Evolutionary conservation across 2,329 filamentous ascomycete species (phyloP).

Genomic region (Rachicladosporium sp.): DNA sequence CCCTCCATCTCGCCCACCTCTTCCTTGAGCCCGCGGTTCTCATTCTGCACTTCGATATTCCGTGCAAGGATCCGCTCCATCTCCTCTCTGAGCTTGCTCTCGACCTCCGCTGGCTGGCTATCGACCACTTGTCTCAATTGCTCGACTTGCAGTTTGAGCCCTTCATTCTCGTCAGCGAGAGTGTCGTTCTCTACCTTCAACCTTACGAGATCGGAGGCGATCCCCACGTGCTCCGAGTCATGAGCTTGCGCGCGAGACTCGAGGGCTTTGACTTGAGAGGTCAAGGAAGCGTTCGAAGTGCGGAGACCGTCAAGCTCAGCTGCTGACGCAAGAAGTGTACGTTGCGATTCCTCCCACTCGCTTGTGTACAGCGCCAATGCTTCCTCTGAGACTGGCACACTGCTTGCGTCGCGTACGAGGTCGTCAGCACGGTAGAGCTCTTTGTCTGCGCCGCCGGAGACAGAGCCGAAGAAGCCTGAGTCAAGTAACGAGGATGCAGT

Average conservation of each 20-base stretch:
- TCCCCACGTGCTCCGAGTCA: slow-evolving; percentile 78
- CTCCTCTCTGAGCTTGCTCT: slow-evolving; percentile 66
- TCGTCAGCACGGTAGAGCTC: slow-evolving; percentile 92
- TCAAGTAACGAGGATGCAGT: slow-evolving; percentile 89
- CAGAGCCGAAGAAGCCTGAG: slow-evolving; percentile 93
- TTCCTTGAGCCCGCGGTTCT: slow-evolving; percentile 79
- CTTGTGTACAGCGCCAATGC: slow-evolving; percentile 65
- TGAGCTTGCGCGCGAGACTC: slow-evolving; percentile 85
- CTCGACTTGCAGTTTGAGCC: slow-evolving; percentile 67
- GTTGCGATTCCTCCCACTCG: slow-evolving; percentile 89
- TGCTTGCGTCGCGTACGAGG: slow-evolving; percentile 83
- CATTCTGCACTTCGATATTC: slow-evolving; percentile 86
- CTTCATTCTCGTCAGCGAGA: slow-evolving; percentile 80
- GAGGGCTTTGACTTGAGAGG: slow-evolving; percentile 66
- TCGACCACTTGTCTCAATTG: slow-evolving; percentile 81
- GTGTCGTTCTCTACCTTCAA: slow-evolving; percentile 91
- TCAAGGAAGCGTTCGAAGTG: slow-evolving; percentile 52
- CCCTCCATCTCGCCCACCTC: slow-evolving; percentile 86
- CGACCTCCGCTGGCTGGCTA: slow-evolving; percentile 78
- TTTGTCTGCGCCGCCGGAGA: slow-evolving; percentile 78
- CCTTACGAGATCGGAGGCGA: slow-evolving; percentile 82
- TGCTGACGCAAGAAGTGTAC: slow-evolving; percentile 70
- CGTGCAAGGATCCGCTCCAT: slow-evolving; percentile 86
- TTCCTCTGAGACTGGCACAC: slow-evolving; percentile 72
- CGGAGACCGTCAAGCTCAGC: slow-evolving; percentile 65